phyloP scores from a whole-genome alignment of 129 eudicot species.

The Chrysanthemum seticuspe region DNA sequence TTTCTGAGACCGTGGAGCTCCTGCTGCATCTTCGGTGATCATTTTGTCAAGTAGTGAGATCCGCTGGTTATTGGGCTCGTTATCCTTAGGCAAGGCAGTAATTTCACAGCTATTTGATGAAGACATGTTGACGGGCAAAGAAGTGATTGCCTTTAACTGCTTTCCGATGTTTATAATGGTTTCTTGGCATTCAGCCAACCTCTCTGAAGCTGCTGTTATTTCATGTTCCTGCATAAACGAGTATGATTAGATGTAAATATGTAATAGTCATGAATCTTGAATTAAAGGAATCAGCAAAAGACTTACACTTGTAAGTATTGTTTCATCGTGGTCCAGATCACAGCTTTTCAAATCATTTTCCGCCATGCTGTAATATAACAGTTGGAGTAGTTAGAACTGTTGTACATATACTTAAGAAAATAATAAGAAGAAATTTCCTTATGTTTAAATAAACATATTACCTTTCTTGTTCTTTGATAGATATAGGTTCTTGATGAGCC shows the following conservation, averaged over 20 bases:
- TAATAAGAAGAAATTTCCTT: not conserved
- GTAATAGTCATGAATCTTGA: constrained; percentile 10
- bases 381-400: constrained; percentile 21
- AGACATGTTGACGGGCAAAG: constrained; percentile 32
- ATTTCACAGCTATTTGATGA: constrained; percentile 23
- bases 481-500: constrained; percentile 36
- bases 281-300: constrained; percentile 4
- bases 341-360: constrained; percentile 32
- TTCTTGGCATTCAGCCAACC: constrained; percentile 72
- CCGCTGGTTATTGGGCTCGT: constrained; percentile 23
- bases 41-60: constrained; percentile 68
- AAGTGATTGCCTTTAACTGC: constrained; percentile 57
- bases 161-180: constrained; percentile 61
- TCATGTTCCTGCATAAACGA: constrained; percentile 52
- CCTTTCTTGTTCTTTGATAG: constrained; percentile 61
- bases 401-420: not conserved
- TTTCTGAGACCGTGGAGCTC: constrained; percentile 32
- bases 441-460: constrained; percentile 13
- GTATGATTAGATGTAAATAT: not conserved
- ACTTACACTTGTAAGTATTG: constrained; percentile 60
- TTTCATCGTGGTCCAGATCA: constrained; percentile 33
- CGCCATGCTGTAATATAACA: constrained; percentile 42
- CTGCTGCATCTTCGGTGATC: constrained; percentile 54
- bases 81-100: constrained; percentile 18
- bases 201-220: constrained; percentile 58